Percentiles rank a stretch among this genome's conserved stretches.
Evolutionary conservation across 2,329 filamentous ascomycete species (phyloP).

Genomic region (Claviceps maximensis): DNA sequence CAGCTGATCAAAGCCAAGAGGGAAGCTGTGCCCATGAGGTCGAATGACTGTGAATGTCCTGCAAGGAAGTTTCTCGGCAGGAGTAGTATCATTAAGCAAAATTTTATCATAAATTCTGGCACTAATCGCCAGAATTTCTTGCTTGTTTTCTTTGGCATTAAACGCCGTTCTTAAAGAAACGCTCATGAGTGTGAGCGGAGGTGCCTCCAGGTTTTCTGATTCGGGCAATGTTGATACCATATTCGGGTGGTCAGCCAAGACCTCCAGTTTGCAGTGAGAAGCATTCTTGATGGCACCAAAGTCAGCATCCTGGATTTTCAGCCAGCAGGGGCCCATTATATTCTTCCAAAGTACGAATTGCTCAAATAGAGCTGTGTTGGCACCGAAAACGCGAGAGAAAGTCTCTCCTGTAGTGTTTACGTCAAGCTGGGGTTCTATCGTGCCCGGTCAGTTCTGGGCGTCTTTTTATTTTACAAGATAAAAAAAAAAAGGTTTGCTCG

Average conservation of each 20-base stretch:
- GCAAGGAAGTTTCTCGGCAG: slow-evolving; percentile 77
- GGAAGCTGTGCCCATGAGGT: slow-evolving; percentile 63
- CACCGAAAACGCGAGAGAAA: slow-evolving; percentile 87
- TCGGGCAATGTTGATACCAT: slow-evolving; percentile 61
- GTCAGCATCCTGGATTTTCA: slow-evolving; percentile 76
- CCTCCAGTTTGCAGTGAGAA: slow-evolving; percentile 93
- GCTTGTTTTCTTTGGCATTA: slow-evolving; percentile 87
- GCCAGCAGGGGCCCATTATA: slow-evolving; percentile 97
- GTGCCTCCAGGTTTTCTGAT: slow-evolving; percentile 67
- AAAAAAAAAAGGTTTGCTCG: too few species aligned
- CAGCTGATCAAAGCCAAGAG: slow-evolving; percentile 72
- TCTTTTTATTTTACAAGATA: not conserved
- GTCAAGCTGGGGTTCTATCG: slow-evolving; percentile 52
- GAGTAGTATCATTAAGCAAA: slow-evolving; percentile 72
- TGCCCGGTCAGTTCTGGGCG: slow-evolving; percentile 8
- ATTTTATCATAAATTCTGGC: slow-evolving; percentile 88
- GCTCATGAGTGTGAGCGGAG: slow-evolving; percentile 92
- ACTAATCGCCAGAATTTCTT: slow-evolving; percentile 86
- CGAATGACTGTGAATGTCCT: slow-evolving; percentile 87
- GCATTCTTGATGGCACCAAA: slow-evolving; percentile 79
- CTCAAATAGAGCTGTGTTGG: slow-evolving; percentile 87
- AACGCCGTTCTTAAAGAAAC: slow-evolving; percentile 76
- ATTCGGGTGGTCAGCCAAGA: slow-evolving; percentile 66
- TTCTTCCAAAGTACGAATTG: slow-evolving; percentile 99
- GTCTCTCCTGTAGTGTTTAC: slow-evolving; percentile 65